Base-by-base conservation (phyloP, 148 eudicot genomes). In the Nyssa sinensis region DNA sequence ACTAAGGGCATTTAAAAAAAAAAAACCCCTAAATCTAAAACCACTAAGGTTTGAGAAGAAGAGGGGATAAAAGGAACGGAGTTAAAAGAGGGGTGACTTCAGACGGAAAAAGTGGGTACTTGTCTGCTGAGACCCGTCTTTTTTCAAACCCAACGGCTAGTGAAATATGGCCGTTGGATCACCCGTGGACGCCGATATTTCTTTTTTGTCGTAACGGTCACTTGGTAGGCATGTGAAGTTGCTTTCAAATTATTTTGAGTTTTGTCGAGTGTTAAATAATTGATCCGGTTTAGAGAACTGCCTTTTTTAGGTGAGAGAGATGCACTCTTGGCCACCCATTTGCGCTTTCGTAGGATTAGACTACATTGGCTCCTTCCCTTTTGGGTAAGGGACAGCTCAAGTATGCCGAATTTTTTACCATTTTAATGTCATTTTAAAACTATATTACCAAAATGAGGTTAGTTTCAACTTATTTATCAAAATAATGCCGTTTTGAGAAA, bases 71-170 rank as follows among this genome's bases (percentile, higher is more conserved):
- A 14, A 49, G 14, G 57, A 49, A 49, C 21, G 14, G 57, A 49
- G 3, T 17, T 24, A 35, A 14, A 33, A 28, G 30, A 33, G 49
- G 41, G 35, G 66, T 44, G 75, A 31, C 27, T 23, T 47, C 66
- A 74, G 75, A 70, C 71, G 62, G 68, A 77, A 78, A 49, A 49
- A 33, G 65, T 67, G 80, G 85, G 77, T 58, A 67, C 76, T 29
- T 84, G 85, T 81, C 83, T 80, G 80, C 73, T 70, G 77, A 76
- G 31, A 35, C 49, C 65, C 34, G 25, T 11, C 41, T 41, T 31
- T 76, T 77, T 86, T 82, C 82, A 84, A 88, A 86, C 82, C 64
- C 72, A 90, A 85, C 90, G 95, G 92, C 86, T 87, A 86, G 84
- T 88, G 62, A 81, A 79, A 75, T 53, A 66, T 71, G 80, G 75